Conservation (phyloP, 2,329 filamentous ascomycete species). For the Helminthosporium solani region DNA sequence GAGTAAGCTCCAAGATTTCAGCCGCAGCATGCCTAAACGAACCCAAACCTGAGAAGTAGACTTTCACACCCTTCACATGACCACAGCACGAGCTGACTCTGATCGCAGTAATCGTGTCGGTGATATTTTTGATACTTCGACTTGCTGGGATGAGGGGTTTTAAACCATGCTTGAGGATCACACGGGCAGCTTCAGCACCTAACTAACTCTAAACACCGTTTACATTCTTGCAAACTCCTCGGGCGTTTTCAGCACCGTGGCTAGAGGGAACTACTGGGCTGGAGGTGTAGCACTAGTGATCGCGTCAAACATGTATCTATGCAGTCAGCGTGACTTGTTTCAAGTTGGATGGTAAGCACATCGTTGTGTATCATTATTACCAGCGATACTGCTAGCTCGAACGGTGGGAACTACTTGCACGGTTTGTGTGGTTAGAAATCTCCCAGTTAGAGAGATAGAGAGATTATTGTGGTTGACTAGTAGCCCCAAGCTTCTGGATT, state of each 20-base stretch:
- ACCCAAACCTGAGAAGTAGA: conserved; percentile 35
- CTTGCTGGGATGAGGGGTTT: conserved; percentile 26
- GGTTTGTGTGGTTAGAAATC: conserved; percentile 1
- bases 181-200: conserved; percentile 12
- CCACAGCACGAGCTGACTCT: conserved; percentile 9
- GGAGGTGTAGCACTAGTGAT: conserved; percentile 8
- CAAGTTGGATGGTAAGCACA: conserved; percentile 1
- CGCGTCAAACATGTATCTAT: conserved; percentile 3
- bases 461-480: conserved; percentile 2
- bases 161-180: conserved; percentile 8
- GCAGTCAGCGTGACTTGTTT: neutral
- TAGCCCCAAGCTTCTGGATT: conserved; percentile 1
- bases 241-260: neutral
- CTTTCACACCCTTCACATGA: conserved; percentile 11
- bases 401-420: conserved; percentile 4
- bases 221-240: neutral
- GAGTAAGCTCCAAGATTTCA: conserved; percentile 16
- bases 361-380: conserved; percentile 3
- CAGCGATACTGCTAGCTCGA: conserved; percentile 1
- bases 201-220: conserved; percentile 1
- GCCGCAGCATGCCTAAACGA: conserved; percentile 33
- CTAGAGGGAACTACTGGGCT: neutral
- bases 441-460: neutral
- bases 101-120: conserved; percentile 31
- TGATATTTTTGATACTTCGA: conserved; percentile 42